phyloP scores from a whole-genome alignment of 2,329 filamentous ascomycete genomes.

The Aspergillus flavus region DNA sequence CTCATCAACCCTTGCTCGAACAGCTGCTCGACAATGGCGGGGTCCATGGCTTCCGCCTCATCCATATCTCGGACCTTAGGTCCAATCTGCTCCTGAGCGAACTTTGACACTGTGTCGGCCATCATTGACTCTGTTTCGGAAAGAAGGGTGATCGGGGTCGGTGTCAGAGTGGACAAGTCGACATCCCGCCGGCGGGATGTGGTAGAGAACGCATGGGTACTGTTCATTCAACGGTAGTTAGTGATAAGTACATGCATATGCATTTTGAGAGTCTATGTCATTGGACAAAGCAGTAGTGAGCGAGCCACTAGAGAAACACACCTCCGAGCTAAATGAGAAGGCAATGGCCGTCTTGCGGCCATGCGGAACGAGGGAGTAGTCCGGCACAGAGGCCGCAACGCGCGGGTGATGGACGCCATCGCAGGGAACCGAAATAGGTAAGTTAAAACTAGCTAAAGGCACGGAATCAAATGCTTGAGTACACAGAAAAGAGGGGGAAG shows the following conservation, averaged over 20 bases:
- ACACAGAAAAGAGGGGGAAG: neutral
- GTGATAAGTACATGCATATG: neutral
- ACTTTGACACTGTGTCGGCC: conserved; percentile 86
- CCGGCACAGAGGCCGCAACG: conserved; percentile 49
- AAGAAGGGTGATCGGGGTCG: conserved; percentile 89
- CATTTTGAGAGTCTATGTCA: neutral
- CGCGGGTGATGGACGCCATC: conserved; percentile 54
- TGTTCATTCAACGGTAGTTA: conserved; percentile 20
- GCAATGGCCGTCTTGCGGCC: conserved; percentile 40
- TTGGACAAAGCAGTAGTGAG: neutral
- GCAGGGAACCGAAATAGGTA: conserved; percentile 14
- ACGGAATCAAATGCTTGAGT: conserved; percentile 10
- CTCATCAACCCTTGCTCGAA: conserved; percentile 99
- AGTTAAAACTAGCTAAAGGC: conserved; percentile 8
- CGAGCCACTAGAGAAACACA: conserved; percentile 25
- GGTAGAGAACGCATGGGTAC: conserved; percentile 61
- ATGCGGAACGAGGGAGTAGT: conserved; percentile 42
- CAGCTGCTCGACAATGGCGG: conserved; percentile 80
- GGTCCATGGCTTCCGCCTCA: conserved; percentile 93
- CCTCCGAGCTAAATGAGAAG: conserved; percentile 45
- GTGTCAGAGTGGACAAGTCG: conserved; percentile 75
- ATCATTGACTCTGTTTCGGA: conserved; percentile 89
- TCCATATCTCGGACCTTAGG: conserved; percentile 97
- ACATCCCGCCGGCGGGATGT: conserved; percentile 59
- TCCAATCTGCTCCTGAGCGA: conserved; percentile 83